These are phyloP conservation scores for Lentinula novae-zelandiae DNA, from an alignment of 1,284 basidiomycete species.

Conservation along the genomic window DNA sequence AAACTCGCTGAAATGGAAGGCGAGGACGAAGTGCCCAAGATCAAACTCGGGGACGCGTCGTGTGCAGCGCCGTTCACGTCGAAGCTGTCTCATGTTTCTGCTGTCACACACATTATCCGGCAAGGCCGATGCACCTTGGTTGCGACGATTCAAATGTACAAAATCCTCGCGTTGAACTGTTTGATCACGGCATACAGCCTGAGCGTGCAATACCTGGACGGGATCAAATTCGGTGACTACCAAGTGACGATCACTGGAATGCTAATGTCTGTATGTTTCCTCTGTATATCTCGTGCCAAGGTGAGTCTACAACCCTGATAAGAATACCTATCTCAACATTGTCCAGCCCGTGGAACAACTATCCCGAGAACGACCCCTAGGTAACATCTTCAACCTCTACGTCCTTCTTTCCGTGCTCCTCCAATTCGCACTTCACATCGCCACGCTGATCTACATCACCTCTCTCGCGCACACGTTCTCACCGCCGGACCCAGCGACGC, in stretches of 20 bases:
- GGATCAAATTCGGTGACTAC: constrained; percentile 98
- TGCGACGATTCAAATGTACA: constrained; percentile 98
- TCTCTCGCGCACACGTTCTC: constrained; percentile 56
- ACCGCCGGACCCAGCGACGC: constrained; percentile 33
- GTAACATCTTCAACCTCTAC: constrained; percentile 95
- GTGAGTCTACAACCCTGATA: constrained; percentile 37
- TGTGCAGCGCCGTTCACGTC: constrained; percentile 97
- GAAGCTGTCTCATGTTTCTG: constrained; percentile 89
- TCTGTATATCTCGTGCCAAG: constrained; percentile 96
- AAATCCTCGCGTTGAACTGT: constrained; percentile 94
- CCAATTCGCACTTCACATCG: constrained; percentile 91
- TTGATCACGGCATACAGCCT: constrained; percentile 94
- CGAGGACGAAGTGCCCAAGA: constrained; percentile 90
- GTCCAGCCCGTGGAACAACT: constrained; percentile 85
- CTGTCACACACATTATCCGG: constrained; percentile 92
- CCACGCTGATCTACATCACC: constrained; percentile 87
- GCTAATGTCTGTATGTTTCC: constrained; percentile 96
- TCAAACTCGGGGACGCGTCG: constrained; percentile 95
- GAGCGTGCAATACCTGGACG: constrained; percentile 93
- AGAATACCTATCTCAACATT: background rate
- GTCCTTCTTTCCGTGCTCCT: constrained; percentile 86
- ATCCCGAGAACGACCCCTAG: constrained; percentile 85
- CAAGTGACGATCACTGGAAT: constrained; percentile 91
- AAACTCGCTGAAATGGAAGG: constrained; percentile 90
- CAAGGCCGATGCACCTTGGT: constrained; percentile 96